These are phyloP conservation scores for Ceratocystis huliohia DNA, from an alignment of 2,329 filamentous ascomycete genomes.

Conservation along the genomic window DNA sequence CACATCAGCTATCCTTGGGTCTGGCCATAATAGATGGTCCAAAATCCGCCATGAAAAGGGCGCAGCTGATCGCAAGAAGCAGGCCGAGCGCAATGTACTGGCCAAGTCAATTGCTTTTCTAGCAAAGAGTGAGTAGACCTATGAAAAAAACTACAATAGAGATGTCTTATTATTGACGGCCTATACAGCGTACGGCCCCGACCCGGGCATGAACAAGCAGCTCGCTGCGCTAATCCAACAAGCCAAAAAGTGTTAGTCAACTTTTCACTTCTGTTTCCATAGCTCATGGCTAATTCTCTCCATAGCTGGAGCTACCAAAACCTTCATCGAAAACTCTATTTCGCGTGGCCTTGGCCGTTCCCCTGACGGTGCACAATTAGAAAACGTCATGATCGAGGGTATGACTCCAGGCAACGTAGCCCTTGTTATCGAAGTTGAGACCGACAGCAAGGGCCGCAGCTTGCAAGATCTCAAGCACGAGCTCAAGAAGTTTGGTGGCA, in stretches of 20 bases:
- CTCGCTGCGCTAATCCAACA: constrained; percentile 58
- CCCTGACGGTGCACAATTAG: constrained; percentile 59
- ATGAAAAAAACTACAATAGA: constrained; percentile 21
- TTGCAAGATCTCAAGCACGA: constrained; percentile 59
- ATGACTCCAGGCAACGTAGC: constrained; percentile 67
- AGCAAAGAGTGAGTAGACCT: constrained; percentile 47
- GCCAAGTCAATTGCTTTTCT: constrained; percentile 61
- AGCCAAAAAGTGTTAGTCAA: constrained; percentile 58
- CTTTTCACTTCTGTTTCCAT: not conserved
- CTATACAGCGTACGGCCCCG: constrained; percentile 17
- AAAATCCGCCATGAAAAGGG: constrained; percentile 95
- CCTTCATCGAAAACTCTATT: constrained; percentile 71
- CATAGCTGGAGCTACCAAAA: constrained; percentile 64
- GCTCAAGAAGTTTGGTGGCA: constrained; percentile 60
- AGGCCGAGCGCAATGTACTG: constrained; percentile 53
- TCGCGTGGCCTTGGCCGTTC: constrained; percentile 80
- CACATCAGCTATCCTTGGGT: constrained; percentile 33
- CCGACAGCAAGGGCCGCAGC: constrained; percentile 63
- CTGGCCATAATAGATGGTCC: constrained; percentile 87
- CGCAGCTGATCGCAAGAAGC: constrained; percentile 69
- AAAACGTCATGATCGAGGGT: constrained; percentile 64
- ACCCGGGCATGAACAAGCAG: constrained; percentile 57
- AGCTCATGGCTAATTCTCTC: constrained; percentile 22
- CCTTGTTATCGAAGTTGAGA: constrained; percentile 72
- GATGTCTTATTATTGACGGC: not conserved